These are phyloP conservation scores for Colletotrichum tropicale DNA, from an alignment of 2,329 filamentous ascomycete genomes.

Conservation along the genomic window DNA sequence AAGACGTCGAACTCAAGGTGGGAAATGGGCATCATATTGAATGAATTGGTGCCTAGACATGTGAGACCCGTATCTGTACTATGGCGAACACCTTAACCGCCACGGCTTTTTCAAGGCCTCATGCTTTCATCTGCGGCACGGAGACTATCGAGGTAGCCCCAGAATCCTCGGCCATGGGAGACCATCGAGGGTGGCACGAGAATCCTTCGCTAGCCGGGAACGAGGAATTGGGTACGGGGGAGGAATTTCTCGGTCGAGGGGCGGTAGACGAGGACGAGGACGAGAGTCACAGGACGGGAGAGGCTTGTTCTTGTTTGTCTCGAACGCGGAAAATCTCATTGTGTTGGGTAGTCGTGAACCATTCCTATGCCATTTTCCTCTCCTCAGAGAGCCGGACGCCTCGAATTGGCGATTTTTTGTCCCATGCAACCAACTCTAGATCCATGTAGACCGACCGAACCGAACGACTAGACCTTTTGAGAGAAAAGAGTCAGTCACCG, in stretches of 20 bases:
- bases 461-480: slow-evolving; percentile 20
- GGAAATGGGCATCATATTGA: neutral
- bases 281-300: slow-evolving; percentile 4
- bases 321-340: slow-evolving; percentile 36
- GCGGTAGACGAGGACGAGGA: neutral
- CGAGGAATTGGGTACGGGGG: neutral
- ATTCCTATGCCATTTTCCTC: slow-evolving; percentile 24
- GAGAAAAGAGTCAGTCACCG: neutral
- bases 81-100: slow-evolving; percentile 56
- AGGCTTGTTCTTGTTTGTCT: slow-evolving; percentile 33
- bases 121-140: slow-evolving; percentile 60
- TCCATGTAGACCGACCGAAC: slow-evolving; percentile 24
- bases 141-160: slow-evolving; percentile 61
- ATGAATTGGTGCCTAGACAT: slow-evolving; percentile 32
- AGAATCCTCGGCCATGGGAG: slow-evolving; percentile 55
- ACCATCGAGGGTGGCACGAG: slow-evolving; percentile 47
- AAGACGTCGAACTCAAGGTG: neutral
- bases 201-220: slow-evolving; percentile 60
- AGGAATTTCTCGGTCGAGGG: neutral
- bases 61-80: slow-evolving; percentile 73
- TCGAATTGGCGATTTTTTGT: slow-evolving; percentile 38
- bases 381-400: slow-evolving; percentile 45
- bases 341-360: slow-evolving; percentile 24
- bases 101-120: slow-evolving; percentile 67
- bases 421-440: slow-evolving; percentile 24